These are phyloP conservation scores for Hypoxylon lenormandii DNA, from an alignment of 495 filamentous ascomycete species.

Conservation along the genomic window DNA sequence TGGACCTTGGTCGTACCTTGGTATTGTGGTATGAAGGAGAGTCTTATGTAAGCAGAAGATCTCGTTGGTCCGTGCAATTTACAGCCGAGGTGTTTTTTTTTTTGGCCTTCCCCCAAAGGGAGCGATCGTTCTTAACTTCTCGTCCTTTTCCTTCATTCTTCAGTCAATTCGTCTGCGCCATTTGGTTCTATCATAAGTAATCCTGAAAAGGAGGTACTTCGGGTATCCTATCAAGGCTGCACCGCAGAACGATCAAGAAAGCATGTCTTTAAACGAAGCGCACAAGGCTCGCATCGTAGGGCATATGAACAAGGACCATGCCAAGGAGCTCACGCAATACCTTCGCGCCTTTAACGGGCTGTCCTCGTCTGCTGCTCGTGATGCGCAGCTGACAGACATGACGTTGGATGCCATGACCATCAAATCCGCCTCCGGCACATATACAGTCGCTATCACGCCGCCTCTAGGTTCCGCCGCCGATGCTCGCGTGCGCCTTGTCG, in stretches of 20 bases:
- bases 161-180: background rate
- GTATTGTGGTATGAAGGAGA: no score
- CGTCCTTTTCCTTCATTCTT: no score
- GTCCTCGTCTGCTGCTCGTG: conserved; percentile 59
- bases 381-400: conserved; percentile 70
- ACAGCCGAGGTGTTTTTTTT: no score
- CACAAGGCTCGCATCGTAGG: conserved; percentile 73
- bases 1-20: no score
- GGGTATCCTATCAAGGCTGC: no score
- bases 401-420: conserved; percentile 68
- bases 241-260: no score
- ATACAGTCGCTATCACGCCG: conserved; percentile 70
- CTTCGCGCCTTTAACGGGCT: conserved; percentile 70
- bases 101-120: no score
- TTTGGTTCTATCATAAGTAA: background rate
- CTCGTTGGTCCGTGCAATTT: no score
- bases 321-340: conserved; percentile 73
- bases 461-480: conserved; percentile 70
- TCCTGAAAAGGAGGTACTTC: no score
- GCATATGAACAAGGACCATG: conserved; percentile 86
- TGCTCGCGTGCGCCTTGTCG: conserved; percentile 71
- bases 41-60: no score
- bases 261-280: conserved; percentile 48
- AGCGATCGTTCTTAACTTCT: no score
- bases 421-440: conserved; percentile 44